Conservation (phyloP, 164 flowering plant genomes). For the Litsea cubeba region DNA sequence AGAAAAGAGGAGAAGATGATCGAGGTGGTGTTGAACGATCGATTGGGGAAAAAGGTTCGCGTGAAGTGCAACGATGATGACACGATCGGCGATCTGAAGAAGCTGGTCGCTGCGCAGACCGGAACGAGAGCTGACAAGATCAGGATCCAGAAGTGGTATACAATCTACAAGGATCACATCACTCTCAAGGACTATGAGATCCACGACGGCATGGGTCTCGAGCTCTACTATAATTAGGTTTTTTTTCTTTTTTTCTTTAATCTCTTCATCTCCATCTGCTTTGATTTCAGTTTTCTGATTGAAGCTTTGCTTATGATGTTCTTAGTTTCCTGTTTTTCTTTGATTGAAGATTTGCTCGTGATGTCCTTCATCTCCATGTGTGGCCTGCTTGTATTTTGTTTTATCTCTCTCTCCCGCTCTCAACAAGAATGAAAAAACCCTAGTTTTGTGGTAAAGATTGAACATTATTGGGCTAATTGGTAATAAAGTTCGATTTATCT, state of each 20-base stretch:
- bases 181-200: constrained; percentile 91
- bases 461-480: too few relatives aligned
- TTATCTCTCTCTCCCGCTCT: too few relatives aligned
- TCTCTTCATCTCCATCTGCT: neutral
- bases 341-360: neutral
- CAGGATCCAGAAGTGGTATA: constrained; percentile 91
- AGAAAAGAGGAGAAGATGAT: constrained; percentile 56
- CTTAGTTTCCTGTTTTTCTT: neutral
- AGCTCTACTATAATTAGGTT: constrained; percentile 69
- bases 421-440: too few relatives aligned
- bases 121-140: constrained; percentile 81
- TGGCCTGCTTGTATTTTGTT: too few relatives aligned
- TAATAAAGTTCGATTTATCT: too few relatives aligned
- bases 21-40: constrained; percentile 89
- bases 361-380: too few relatives aligned
- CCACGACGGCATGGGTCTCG: constrained; percentile 96
- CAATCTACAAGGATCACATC: constrained; percentile 82
- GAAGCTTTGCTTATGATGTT: neutral
- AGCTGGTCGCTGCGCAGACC: constrained; percentile 90
- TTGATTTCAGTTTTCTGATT: neutral
- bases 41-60: constrained; percentile 86
- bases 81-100: constrained; percentile 90
- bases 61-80: constrained; percentile 97
- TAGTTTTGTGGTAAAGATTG: too few relatives aligned
- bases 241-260: neutral